phyloP scores from a whole-genome alignment of 768 basidiomycete genomes.

The Hydnomerulius pinastri region DNA sequence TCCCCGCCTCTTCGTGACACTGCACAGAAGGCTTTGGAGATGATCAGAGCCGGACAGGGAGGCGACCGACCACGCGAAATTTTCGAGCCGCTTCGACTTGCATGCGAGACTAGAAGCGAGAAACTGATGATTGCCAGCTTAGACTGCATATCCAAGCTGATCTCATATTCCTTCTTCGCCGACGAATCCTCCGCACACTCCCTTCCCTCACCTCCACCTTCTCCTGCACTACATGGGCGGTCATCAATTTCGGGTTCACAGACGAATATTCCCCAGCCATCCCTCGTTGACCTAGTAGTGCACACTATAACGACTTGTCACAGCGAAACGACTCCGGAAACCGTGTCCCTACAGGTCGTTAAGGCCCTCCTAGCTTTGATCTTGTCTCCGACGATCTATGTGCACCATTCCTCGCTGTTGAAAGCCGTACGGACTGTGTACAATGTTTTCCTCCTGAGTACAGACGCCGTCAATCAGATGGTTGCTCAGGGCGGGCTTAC shows the following conservation, averaged over 20 bases:
- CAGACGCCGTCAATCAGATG: conserved; percentile 91
- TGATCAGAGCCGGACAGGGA: conserved; percentile 75
- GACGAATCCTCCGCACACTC: conserved; percentile 53
- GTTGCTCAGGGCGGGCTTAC: conserved; percentile 97
- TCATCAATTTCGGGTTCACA: conserved; percentile 48
- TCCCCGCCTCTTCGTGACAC: conserved; percentile 81
- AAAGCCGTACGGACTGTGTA: conserved; percentile 98
- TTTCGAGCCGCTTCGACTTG: conserved; percentile 93
- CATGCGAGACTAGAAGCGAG: conserved; percentile 93
- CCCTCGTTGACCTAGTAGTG: conserved; percentile 90
- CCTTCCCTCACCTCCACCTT: conserved; percentile 75
- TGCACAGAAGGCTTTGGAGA: conserved; percentile 77
- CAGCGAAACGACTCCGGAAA: conserved; percentile 81
- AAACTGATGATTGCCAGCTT: conserved; percentile 95
- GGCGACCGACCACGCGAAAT: conserved; percentile 82
- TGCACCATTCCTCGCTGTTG: conserved; percentile 94
- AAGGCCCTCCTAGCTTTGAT: conserved; percentile 91
- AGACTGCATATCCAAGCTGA: conserved; percentile 96
- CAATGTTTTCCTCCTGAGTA: conserved; percentile 92
- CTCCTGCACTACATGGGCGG: conserved; percentile 54
- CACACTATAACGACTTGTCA: conserved; percentile 94
- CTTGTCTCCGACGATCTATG: conserved; percentile 80
- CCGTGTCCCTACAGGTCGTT: conserved; percentile 95
- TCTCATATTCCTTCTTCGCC: conserved; percentile 95
- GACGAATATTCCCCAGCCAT: conserved; percentile 55